Evolutionary conservation across 306 rosid species (phyloP).

Genomic region (Trifolium subterraneum): DNA sequence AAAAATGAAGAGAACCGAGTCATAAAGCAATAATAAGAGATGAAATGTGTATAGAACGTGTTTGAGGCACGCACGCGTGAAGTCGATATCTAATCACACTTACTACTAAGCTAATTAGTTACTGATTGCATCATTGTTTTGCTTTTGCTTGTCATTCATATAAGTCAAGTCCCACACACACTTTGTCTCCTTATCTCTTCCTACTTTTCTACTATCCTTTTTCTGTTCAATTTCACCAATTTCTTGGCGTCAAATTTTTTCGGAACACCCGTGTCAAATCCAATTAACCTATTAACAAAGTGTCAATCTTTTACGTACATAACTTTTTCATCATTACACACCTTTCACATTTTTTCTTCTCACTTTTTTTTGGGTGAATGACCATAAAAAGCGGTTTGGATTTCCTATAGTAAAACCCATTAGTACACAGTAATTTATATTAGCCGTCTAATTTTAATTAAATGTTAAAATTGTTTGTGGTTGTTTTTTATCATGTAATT

Average conservation of each 20-base stretch:
- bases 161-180: constrained; percentile 8
- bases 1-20: too few species aligned
- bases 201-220: constrained; percentile 6
- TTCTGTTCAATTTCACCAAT: constrained; percentile 23
- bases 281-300: neutral
- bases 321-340: neutral
- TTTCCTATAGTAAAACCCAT: too few species aligned
- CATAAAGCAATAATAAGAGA: neutral
- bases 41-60: neutral
- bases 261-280: constrained; percentile 34
- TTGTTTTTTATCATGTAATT: too few species aligned
- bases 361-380: too few species aligned
- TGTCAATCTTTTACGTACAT: neutral
- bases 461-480: too few species aligned
- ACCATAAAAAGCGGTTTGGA: too few species aligned
- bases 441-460: too few species aligned
- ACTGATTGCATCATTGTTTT: constrained; percentile 18
- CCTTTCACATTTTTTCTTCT: neutral
- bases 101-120: too few species aligned
- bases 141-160: constrained; percentile 29
- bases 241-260: constrained; percentile 15
- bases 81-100: constrained; percentile 43
- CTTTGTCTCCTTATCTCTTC: constrained; percentile 44
- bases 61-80: constrained; percentile 42
- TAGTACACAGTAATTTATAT: too few species aligned